These are phyloP conservation scores for Ceratocystiopsis minuta DNA, from an alignment of 2,329 filamentous ascomycete genomes.

Conservation along the genomic window DNA sequence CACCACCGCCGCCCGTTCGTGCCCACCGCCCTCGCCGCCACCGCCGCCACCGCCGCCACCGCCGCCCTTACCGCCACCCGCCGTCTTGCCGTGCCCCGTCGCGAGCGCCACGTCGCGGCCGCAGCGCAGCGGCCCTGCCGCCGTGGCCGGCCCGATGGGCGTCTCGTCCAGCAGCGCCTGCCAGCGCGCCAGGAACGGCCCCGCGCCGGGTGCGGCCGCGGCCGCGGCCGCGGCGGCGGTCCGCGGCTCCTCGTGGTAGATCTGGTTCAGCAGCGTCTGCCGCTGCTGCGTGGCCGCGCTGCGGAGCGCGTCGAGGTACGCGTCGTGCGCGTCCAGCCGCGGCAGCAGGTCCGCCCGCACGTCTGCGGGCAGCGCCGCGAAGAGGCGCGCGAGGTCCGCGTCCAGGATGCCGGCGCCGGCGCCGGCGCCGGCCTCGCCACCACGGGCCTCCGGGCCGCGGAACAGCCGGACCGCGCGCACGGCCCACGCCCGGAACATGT, in stretches of 20 bases:
- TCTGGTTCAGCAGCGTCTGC: conserved; percentile 33
- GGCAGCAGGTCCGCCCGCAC: conserved; percentile 27
- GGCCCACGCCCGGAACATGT: conserved; percentile 42
- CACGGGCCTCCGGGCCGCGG: conserved; percentile 7
- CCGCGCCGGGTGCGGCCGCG: conserved; percentile 34
- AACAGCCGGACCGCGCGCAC: conserved; percentile 41
- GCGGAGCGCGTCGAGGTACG: conserved; percentile 39
- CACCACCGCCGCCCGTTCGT: not conserved
- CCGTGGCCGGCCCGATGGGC: conserved; percentile 34
- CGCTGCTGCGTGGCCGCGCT: conserved; percentile 35
- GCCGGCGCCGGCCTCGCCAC: conserved; percentile 16
- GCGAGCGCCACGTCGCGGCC: conserved; percentile 31
- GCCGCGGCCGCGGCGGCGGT: not conserved
- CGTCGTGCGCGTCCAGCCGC: conserved; percentile 40
- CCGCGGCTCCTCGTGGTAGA: conserved; percentile 1
- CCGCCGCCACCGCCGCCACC: not conserved
- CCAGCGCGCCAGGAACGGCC: conserved; percentile 56
- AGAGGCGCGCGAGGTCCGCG: conserved; percentile 22
- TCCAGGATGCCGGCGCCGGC: conserved; percentile 18
- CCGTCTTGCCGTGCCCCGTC: conserved; percentile 16
- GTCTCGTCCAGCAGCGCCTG: conserved; percentile 54
- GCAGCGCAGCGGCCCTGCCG: conserved; percentile 31
- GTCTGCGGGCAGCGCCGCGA: conserved; percentile 25
- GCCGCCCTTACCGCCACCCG: conserved; percentile 8
- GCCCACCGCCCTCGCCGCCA: not conserved